Evolutionary conservation across 2,329 filamentous ascomycete species (phyloP).

Genomic region (Beauveria bassiana): DNA sequence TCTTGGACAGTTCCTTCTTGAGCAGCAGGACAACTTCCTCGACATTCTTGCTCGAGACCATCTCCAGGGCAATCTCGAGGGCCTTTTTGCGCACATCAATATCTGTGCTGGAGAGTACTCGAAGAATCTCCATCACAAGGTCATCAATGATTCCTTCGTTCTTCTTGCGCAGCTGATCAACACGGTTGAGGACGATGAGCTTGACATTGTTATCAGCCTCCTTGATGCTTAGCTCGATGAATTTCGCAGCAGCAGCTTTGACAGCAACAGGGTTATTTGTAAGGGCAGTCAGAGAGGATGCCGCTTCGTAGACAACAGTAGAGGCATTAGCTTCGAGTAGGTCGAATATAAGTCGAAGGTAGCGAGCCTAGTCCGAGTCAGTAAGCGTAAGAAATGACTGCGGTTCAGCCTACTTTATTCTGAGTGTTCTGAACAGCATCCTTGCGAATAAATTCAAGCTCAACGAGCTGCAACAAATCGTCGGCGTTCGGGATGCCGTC

Average conservation of each 20-base stretch:
- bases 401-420: conserved; percentile 65
- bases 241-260: conserved; percentile 90
- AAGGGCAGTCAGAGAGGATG: conserved; percentile 85
- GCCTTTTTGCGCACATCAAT: conserved; percentile 93
- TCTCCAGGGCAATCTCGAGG: conserved; percentile 81
- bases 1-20: conserved; percentile 97
- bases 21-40: conserved; percentile 93
- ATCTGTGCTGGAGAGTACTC: conserved; percentile 89
- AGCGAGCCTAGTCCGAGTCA: conserved; percentile 56
- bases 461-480: conserved; percentile 84
- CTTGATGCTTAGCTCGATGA: conserved; percentile 95
- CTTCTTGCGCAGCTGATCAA: conserved; percentile 77
- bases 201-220: conserved; percentile 99
- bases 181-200: conserved; percentile 91
- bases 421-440: conserved; percentile 91
- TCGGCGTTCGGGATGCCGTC: conserved; percentile 92
- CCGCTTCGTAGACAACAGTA: conserved; percentile 95
- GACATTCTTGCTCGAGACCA: conserved; percentile 98
- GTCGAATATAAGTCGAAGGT: conserved; percentile 92
- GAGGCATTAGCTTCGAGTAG: conserved; percentile 86
- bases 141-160: conserved; percentile 91
- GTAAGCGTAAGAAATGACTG: conserved; percentile 1
- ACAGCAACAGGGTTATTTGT: conserved; percentile 96
- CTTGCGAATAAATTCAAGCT: conserved; percentile 95
- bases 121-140: conserved; percentile 91